Evolutionary conservation across 495 filamentous ascomycete genomes (phyloP).

Genomic region (Penicillium diatomitis): DNA sequence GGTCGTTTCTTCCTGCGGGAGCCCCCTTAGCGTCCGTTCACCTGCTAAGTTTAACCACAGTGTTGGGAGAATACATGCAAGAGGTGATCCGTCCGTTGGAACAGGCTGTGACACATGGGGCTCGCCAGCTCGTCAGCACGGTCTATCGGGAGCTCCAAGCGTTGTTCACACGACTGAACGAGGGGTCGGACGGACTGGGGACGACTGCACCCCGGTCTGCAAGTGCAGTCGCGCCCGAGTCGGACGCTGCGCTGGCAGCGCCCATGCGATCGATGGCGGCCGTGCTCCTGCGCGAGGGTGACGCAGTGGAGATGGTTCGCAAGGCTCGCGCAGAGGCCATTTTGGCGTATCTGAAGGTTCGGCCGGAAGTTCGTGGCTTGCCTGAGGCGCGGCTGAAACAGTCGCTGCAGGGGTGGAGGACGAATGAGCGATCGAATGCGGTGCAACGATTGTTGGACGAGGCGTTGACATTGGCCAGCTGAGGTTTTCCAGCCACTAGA

Average conservation of each 20-base stretch:
- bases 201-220: neutral
- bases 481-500: neutral
- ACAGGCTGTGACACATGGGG: conserved; percentile 26
- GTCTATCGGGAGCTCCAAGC: conserved; percentile 35
- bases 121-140: conserved; percentile 32
- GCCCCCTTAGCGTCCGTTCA: conserved; percentile 20
- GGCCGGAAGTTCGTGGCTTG: conserved; percentile 15
- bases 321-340: conserved; percentile 32
- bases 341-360: conserved; percentile 27
- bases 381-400: conserved; percentile 13
- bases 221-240: too few relatives aligned
- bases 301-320: conserved; percentile 33
- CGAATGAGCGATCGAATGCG: conserved; percentile 26
- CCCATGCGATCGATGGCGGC: conserved; percentile 22
- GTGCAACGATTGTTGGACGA: conserved; percentile 32
- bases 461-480: conserved; percentile 14
- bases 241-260: conserved; percentile 13
- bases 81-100: conserved; percentile 24
- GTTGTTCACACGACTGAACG: conserved; percentile 29
- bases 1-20: conserved; percentile 5
- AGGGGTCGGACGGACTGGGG: conserved; percentile 13
- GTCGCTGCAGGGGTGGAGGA: conserved; percentile 24
- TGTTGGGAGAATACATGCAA: conserved; percentile 22
- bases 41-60: conserved; percentile 23
- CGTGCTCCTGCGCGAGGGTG: conserved; percentile 26